phyloP scores from a whole-genome alignment of 306 rosid genomes.

The Argentina anserina region DNA sequence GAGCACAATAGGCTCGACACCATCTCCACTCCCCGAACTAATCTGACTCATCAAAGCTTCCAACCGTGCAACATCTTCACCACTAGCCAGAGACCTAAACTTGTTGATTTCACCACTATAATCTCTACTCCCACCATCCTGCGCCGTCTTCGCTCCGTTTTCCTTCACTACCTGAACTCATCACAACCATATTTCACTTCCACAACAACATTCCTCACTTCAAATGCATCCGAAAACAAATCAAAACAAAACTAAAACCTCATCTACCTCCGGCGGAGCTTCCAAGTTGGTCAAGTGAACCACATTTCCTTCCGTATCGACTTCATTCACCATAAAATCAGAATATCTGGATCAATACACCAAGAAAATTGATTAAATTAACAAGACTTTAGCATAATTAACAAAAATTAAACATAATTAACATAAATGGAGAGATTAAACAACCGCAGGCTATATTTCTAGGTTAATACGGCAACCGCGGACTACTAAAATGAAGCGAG shows the following conservation, averaged over 20 bases:
- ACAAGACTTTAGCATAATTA: too few relatives aligned
- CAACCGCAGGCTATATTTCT: neutral
- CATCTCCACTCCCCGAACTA: slow-evolving; percentile 47
- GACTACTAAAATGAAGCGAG: neutral
- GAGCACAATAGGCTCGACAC: slow-evolving; percentile 54
- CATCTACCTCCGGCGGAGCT: slow-evolving; percentile 46
- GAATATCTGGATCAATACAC: slow-evolving; percentile 65
- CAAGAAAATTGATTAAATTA: neutral
- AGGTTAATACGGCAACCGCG: neutral
- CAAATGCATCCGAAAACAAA: neutral
- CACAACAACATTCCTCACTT: neutral
- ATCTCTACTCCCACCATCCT: slow-evolving; percentile 31
- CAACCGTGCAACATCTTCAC: slow-evolving; percentile 48
- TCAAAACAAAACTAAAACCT: neutral
- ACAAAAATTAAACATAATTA: slow-evolving; percentile 6
- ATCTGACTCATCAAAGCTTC: slow-evolving; percentile 58
- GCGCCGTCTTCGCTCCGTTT: slow-evolving; percentile 26
- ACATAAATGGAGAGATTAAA: neutral
- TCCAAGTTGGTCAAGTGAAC: slow-evolving; percentile 66
- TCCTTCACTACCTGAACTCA: slow-evolving; percentile 44
- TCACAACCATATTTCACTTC: neutral
- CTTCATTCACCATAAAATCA: slow-evolving; percentile 92
- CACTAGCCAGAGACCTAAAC: slow-evolving; percentile 70
- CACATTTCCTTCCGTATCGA: slow-evolving; percentile 66
- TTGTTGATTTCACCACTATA: slow-evolving; percentile 66